Percentiles rank a stretch among this genome's conserved stretches.
These are phyloP conservation scores for Prunus kanzakura DNA, from an alignment of 306 rosid species.

Conservation along the genomic window DNA sequence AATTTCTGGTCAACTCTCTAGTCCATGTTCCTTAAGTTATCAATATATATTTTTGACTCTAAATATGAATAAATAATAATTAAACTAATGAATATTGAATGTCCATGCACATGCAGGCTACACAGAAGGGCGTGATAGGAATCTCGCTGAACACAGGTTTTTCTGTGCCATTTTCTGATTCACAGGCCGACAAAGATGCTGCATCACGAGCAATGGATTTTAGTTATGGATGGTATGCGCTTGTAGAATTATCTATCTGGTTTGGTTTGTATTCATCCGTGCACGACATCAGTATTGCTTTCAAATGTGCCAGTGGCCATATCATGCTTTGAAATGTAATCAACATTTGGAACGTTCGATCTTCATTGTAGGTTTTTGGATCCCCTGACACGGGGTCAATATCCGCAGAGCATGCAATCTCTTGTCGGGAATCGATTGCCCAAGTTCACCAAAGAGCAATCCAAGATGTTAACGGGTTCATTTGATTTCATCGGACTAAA, in stretches of 20 bases:
- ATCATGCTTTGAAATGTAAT: too few relatives aligned
- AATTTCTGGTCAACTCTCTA: conserved; percentile 35
- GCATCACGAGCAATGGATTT: background rate
- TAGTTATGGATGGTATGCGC: background rate
- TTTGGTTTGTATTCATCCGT: too few relatives aligned
- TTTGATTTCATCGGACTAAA: conserved; percentile 46
- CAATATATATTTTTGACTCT: too few relatives aligned
- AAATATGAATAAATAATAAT: too few relatives aligned
- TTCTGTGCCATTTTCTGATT: background rate
- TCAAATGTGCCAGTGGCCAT: too few relatives aligned
- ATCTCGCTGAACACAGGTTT: conserved; percentile 19
- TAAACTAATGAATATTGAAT: background rate
- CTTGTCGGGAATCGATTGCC: conserved; percentile 35
- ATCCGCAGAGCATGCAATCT: conserved; percentile 36
- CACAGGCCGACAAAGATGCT: background rate
- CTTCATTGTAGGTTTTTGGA: conserved; percentile 32
- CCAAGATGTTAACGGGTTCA: conserved; percentile 29
- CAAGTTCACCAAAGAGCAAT: conserved; percentile 27
- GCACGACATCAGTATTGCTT: too few relatives aligned
- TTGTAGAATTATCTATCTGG: too few relatives aligned
- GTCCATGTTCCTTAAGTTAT: background rate
- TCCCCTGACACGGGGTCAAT: conserved; percentile 34
- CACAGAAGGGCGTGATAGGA: conserved; percentile 64
- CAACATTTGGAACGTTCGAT: background rate
- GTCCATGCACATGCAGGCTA: background rate